Evolutionary conservation across 768 basidiomycete genomes (phyloP), one percentile per base, ranked within the genome.

Genomic region (Cystobasidium ongulense): DNA sequence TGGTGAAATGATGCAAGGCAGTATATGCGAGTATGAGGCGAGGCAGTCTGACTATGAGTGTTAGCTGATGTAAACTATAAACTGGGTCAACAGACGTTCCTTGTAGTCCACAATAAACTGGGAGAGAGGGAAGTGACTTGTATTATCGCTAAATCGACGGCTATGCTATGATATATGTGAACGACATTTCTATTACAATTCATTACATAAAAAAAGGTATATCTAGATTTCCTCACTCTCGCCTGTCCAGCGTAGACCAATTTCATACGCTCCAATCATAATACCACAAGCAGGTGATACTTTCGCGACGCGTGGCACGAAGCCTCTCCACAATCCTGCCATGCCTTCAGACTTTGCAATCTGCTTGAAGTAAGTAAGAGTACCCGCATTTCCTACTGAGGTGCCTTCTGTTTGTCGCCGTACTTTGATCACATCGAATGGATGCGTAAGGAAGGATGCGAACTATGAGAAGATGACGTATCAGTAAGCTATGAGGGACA

Each of bases 271-370:
- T 31, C 66, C 87, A 80, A 97, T 96, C 95, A 98, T 97, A 76
- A 99, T 89, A 27, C 95, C 95, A 81, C 96, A 99, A 50, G 95
- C 96, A 43, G 96, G 96, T 13, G 92, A 92, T 75, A 96, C 95
- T 82, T 98, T 99, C 52, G 88, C 92, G 65, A 94, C 87, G 43
- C 96, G 88, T 63, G 95, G 95, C 8, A 88, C 81, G 46, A 92
- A 82, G 0, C 96, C 96, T 38, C 91, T 88, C 80, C 89, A 95
- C 62, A 97, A 82, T 1, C 90, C 89, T 10, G 85, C 81, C 3
- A 83, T 75, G 0, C 96, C 96, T 80, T 99, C 96, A 2, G 86
- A 88, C 72, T 84, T 86, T 39, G 91, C 78, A 53, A 98, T 88
- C 72, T 87, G 86, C 74, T 85, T 75, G 39, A 91, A 82, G 7